phyloP scores from a whole-genome alignment of 257 asterid genomes.

The Lavandula angustifolia region DNA sequence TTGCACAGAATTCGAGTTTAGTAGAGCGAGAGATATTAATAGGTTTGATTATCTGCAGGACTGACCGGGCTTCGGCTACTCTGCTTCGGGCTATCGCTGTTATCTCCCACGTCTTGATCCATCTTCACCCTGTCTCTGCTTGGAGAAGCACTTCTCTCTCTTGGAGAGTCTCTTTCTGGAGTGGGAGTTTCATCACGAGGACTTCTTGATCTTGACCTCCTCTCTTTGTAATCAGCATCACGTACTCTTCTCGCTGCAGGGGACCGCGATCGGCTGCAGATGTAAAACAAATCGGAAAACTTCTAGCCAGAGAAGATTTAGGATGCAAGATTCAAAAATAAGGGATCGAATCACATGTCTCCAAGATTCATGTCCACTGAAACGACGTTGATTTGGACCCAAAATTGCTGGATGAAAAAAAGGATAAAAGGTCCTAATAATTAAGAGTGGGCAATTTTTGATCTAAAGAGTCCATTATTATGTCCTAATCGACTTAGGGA shows the following conservation, averaged over 20 bases:
- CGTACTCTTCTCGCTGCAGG: constrained; percentile 63
- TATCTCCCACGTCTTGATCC: constrained; percentile 47
- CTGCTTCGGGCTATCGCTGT: constrained; percentile 63
- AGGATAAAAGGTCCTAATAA: too few relatives aligned
- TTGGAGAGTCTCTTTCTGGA: constrained; percentile 49
- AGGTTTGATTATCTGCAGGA: too few relatives aligned
- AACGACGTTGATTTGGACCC: too few relatives aligned
- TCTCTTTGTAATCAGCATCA: constrained; percentile 51
- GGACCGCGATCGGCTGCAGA: constrained; percentile 81
- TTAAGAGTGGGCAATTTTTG: too few relatives aligned
- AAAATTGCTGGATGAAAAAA: too few relatives aligned
- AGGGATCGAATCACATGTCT: background rate
- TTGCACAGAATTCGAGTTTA: too few relatives aligned
- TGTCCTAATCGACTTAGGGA: too few relatives aligned
- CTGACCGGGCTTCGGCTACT: constrained; percentile 61
- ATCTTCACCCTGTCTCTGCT: constrained; percentile 13
- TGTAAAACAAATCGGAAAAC: background rate
- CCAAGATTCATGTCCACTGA: too few relatives aligned
- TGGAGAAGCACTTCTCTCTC: constrained; percentile 53
- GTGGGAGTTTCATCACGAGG: constrained; percentile 54
- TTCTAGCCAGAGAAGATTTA: background rate
- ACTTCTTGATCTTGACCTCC: constrained; percentile 54
- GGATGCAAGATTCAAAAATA: too few relatives aligned
- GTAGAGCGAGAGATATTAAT: too few relatives aligned
- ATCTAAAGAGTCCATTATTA: too few relatives aligned